A percentile compares a stretch with the other conserved stretches of the same genome.
Evolutionary conservation across 352 stramenopile species (phyloP).

Genomic region (Phytophthora chlamydospora): DNA sequence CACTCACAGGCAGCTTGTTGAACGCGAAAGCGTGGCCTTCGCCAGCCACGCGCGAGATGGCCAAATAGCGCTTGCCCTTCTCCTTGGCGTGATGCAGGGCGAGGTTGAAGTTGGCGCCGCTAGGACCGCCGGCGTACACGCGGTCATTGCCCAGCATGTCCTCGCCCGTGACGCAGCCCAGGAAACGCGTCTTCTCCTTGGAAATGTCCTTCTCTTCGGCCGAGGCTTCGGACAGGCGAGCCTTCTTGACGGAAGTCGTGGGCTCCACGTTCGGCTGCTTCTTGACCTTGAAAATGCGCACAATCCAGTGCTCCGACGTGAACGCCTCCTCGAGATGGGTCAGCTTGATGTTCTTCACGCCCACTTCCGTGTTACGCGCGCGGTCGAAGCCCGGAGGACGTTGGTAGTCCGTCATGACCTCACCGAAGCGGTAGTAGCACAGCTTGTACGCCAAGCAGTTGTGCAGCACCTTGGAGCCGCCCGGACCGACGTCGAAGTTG

Average conservation of each 20-base stretch:
- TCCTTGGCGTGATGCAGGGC: slow-evolving; percentile 85
- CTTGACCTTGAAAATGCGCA: slow-evolving; percentile 96
- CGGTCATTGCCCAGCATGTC: slow-evolving; percentile 86
- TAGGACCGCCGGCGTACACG: slow-evolving; percentile 87
- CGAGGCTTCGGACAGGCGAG: slow-evolving; percentile 55
- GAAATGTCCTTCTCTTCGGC: slow-evolving; percentile 60
- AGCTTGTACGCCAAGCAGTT: slow-evolving; percentile 95
- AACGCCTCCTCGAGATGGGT: slow-evolving; percentile 94
- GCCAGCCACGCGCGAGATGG: slow-evolving; percentile 71
- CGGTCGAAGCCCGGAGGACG: slow-evolving; percentile 86
- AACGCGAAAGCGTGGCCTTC: slow-evolving; percentile 92
- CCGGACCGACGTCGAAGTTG: slow-evolving; percentile 86
- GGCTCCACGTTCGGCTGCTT: slow-evolving; percentile 84
- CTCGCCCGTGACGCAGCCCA: slow-evolving; percentile 87
- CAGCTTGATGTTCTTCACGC: slow-evolving; percentile 91
- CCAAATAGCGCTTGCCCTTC: slow-evolving; percentile 90
- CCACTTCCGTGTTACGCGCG: slow-evolving; percentile 87
- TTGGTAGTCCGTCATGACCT: slow-evolving; percentile 88
- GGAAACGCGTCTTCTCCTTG: slow-evolving; percentile 80
- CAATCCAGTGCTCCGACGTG: slow-evolving; percentile 95
- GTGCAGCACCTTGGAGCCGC: slow-evolving; percentile 85
- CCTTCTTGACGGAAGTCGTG: slow-evolving; percentile 71
- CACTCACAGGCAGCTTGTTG: slow-evolving; percentile 78
- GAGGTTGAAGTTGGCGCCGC: slow-evolving; percentile 91
- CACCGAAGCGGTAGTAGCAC: slow-evolving; percentile 93